These are phyloP conservation scores for Piper longum DNA, from an alignment of 164 flowering plant genomes.

Conservation along the genomic window DNA sequence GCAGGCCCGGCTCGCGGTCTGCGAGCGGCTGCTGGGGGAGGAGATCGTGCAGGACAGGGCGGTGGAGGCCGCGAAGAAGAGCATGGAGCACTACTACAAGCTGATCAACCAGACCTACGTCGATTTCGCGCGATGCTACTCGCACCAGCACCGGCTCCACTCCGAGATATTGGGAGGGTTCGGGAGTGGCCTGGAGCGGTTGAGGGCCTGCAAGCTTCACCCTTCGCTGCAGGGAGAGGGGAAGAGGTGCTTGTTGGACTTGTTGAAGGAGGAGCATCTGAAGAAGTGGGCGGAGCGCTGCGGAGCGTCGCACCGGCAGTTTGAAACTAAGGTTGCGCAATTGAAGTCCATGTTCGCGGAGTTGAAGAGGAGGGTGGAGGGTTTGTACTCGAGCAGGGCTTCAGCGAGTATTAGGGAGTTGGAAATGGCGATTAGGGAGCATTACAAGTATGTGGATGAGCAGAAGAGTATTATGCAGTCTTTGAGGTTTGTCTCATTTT, in stretches of 20 bases:
- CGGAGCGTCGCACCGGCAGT: conserved; percentile 63
- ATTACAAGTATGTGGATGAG: conserved; percentile 49
- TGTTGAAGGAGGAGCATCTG: conserved; percentile 79
- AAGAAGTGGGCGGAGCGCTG: conserved; percentile 56
- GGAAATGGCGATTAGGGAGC: conserved; percentile 57
- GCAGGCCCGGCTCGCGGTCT: conserved; percentile 30
- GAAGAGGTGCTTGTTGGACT: conserved; percentile 66
- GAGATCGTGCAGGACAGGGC: conserved; percentile 85
- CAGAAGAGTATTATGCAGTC: conserved; percentile 92
- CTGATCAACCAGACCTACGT: conserved; percentile 49
- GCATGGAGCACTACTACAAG: conserved; percentile 59
- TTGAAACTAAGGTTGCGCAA: conserved; percentile 68
- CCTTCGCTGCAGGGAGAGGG: conserved; percentile 59
- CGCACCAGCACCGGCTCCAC: conserved; percentile 61
- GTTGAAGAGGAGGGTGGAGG: conserved; percentile 63
- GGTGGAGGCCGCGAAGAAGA: conserved; percentile 63
- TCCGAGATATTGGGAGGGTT: conserved; percentile 55
- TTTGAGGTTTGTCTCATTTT: conserved; percentile 44
- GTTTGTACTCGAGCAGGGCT: conserved; percentile 45
- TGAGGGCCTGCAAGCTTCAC: conserved; percentile 59
- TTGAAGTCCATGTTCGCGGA: conserved; percentile 66
- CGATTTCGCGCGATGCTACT: conserved; percentile 69
- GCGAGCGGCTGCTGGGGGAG: conserved; percentile 59
- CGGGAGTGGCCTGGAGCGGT: conserved; percentile 53
- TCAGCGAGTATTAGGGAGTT: conserved; percentile 38